Evolutionary conservation across 2,329 filamentous ascomycete species (phyloP), one percentile per base, ranked within the genome.

Genomic region (Rhynchosporium graminicola): DNA sequence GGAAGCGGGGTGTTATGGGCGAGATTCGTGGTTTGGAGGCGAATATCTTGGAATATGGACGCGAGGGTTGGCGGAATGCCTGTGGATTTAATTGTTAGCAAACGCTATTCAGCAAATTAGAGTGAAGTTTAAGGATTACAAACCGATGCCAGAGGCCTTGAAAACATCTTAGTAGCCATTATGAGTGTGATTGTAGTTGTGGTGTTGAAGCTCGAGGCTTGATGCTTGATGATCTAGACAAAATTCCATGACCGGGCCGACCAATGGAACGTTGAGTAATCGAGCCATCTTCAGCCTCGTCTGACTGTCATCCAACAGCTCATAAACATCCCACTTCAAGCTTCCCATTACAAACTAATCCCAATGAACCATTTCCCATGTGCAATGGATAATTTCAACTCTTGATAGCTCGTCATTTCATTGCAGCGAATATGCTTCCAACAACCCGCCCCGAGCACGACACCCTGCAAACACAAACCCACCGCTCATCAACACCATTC

Each of bases 1-100:
- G 84, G 46, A 91, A 83, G 62, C 92, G 89, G 59, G 61, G 57
- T 10, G 67, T 58, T 65, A 74, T 72, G 61, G 63, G 68, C 28
- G 67, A 65, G 50, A 59, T 42, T 42, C 58, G 58, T 6, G 62
- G 54, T 45, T 36, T 59, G 58, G 61, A 61, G 61, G 64, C 64
- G 55, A 63, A 60, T 42, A 55, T 33, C 28, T 58, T 8, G 20
- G 20, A 20, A 20, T 20, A 20, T 31, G 60, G 57, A 9, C 57
- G 63, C 36, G 63, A 43, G 26, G 58, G 42, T 45, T 61, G 61
- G 28, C 77, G 77, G 72, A 81, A 77, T 65, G 76, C 75, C 80
- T 82, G 67, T 26, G 12, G 20, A 42, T 50, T 33, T 36, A 10
- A 33, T 29, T 61, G 63, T 55, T 63, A 51, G 42, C 69, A 64